Base-by-base conservation (phyloP, 1,284 basidiomycete genomes). In the Kalmanozyma brasiliensis region DNA sequence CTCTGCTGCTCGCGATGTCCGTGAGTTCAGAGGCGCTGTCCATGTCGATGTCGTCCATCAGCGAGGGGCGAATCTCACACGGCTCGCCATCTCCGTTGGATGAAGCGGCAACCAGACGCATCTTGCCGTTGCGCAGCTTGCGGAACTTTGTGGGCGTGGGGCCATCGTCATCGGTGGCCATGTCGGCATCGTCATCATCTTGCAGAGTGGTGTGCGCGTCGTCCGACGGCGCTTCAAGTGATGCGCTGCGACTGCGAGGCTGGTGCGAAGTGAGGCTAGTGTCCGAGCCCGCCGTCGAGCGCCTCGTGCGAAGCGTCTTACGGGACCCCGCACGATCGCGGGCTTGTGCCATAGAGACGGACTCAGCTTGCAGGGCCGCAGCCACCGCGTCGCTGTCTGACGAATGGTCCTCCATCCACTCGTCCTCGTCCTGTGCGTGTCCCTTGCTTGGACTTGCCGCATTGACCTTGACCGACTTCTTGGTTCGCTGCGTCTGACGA, bases 51-150 rank as follows among this genome's bases (percentile, higher is more conserved):
- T 76, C 71, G 30, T 55, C 53, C 2, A 29, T 14, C 13, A 47
- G 51, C 32, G 47, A 49, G 26, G 8, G 16, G n/a, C 36, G 38
- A 9, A 38, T 24, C 5, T 46, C n/a, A 13, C 11, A 16, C 26
- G 16, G 23, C 2, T 43, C 45, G 23, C 22, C 34, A 9, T 13
- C 33, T 7, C 14, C 42, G 5, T 19, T 38, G 2, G 58, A 43
- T 8, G 62, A 44, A 7, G 37, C 51, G 3, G 53, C 55, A 20
- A 58, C 22, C 23, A 76, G 33, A 20, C 75, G 66, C 9, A 77
- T 47, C 49, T 77, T 77, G 16, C 75, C 75, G 37, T 76, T 77
- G 30, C 75, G 63, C 16, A 77, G 63, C 51, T 68, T 74, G 44
- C 75, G 70, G 33, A 77, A 74, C 46, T 77, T 77, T 48, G 59